These are phyloP conservation scores for Claviceps quebecensis DNA, from an alignment of 2,329 filamentous ascomycete species.

Conservation along the genomic window DNA sequence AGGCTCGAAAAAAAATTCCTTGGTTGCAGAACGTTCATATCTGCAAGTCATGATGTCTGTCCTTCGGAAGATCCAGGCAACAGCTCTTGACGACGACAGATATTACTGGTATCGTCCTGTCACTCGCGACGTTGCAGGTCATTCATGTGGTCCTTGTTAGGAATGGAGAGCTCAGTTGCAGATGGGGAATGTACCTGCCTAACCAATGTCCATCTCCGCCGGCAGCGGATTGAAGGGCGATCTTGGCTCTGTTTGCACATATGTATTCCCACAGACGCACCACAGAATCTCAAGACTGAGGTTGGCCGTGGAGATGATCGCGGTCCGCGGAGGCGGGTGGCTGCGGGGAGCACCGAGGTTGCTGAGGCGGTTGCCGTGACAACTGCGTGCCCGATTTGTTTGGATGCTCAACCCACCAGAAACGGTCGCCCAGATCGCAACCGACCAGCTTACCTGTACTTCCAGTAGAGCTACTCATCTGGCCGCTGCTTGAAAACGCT, in stretches of 20 bases:
- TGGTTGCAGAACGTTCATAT: no score
- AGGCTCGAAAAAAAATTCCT: no score
- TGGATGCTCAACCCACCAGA: neutral
- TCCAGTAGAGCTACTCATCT: neutral
- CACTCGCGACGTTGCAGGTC: neutral
- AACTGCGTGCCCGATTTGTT: slow-evolving; percentile 2
- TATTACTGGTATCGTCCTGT: no score
- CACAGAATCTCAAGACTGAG: neutral
- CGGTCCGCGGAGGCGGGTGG: neutral
- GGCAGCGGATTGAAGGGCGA: neutral
- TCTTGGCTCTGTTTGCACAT: neutral
- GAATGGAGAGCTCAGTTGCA: neutral
- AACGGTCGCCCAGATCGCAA: neutral
- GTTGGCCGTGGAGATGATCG: neutral
- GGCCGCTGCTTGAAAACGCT: neutral
- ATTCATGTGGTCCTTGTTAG: neutral
- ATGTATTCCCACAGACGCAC: neutral
- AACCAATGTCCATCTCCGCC: neutral
- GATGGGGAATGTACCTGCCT: neutral
- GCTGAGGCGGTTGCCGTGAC: slow-evolving; percentile 5
- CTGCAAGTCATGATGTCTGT: no score
- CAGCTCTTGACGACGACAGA: no score
- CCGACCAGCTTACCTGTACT: neutral
- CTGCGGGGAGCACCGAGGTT: neutral
- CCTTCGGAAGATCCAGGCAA: no score